Evolutionary conservation across 2,329 filamentous ascomycete species (phyloP).

Genomic region (Chaetomiaceae sp.): DNA sequence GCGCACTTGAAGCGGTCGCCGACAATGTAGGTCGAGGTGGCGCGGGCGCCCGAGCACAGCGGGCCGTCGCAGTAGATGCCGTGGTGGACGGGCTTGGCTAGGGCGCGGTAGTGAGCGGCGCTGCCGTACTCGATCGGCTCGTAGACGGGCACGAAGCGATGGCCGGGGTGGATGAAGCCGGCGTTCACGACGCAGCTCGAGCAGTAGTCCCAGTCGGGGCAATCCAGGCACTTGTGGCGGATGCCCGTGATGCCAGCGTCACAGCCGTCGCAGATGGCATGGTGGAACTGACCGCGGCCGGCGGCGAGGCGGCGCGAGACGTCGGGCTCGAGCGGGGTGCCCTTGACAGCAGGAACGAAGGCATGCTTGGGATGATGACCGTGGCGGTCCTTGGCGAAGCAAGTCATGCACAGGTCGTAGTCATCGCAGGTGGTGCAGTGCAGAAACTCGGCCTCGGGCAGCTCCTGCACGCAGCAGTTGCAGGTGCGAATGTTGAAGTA

Average conservation of each 20-base stretch:
- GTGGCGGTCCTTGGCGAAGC: conserved; percentile 71
- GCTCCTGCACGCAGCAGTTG: conserved; percentile 63
- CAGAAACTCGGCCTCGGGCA: conserved; percentile 74
- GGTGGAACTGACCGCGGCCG: conserved; percentile 76
- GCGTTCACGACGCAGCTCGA: conserved; percentile 66
- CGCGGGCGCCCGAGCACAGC: conserved; percentile 55
- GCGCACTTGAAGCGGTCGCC: conserved; percentile 96
- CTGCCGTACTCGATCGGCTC: conserved; percentile 53
- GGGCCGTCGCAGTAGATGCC: conserved; percentile 96
- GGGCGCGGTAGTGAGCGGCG: conserved; percentile 35
- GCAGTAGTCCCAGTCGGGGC: conserved; percentile 98
- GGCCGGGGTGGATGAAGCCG: conserved; percentile 66
- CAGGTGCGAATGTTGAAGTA: conserved; percentile 58
- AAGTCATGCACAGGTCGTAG: conserved; percentile 84
- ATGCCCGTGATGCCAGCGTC: conserved; percentile 82
- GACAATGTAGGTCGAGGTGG: conserved; percentile 64
- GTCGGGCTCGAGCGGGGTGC: conserved; percentile 55
- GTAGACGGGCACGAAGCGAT: conserved; percentile 87
- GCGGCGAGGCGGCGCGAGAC: conserved; percentile 67
- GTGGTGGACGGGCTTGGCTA: conserved; percentile 56
- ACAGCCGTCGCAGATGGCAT: conserved; percentile 91
- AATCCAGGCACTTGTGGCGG: conserved; percentile 94
- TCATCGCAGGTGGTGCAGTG: conserved; percentile 83
- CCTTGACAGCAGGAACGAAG: conserved; percentile 65
- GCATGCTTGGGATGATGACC: conserved; percentile 87